Percentiles rank a stretch among this genome's conserved stretches.
phyloP scores from a whole-genome alignment of 805 yeast species.

The Pichia manshurica region DNA sequence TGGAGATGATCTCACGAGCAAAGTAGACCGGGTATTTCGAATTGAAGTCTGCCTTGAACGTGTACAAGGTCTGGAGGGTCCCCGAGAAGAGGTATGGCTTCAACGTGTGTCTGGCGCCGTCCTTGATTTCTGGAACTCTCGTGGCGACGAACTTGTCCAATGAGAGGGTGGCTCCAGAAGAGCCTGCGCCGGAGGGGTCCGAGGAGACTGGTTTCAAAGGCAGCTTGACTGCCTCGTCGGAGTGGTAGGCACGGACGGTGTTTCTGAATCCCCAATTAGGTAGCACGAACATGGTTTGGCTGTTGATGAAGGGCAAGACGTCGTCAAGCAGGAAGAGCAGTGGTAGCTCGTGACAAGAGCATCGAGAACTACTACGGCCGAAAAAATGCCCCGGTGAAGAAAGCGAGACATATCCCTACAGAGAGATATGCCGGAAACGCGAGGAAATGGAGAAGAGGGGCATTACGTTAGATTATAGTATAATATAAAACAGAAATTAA shows the following conservation, averaged over 20 bases:
- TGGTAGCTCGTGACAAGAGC: too few relatives aligned
- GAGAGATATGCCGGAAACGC: too few relatives aligned
- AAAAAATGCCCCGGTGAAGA: too few relatives aligned
- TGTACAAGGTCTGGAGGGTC: slow-evolving; percentile 44
- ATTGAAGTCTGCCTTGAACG: slow-evolving; percentile 40
- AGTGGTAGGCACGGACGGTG: slow-evolving; percentile 24
- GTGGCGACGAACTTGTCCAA: slow-evolving; percentile 32
- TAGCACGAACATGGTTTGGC: slow-evolving; percentile 9
- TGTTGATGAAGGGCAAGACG: neutral
- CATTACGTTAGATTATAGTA: too few relatives aligned
- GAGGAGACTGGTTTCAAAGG: slow-evolving; percentile 16
- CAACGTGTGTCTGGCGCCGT: slow-evolving; percentile 35
- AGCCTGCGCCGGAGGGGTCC: slow-evolving; percentile 9
- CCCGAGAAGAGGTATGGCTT: slow-evolving; percentile 46
- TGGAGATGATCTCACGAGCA: slow-evolving; percentile 40
- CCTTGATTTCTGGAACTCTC: slow-evolving; percentile 36
- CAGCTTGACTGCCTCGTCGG: slow-evolving; percentile 22
- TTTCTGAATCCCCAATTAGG: slow-evolving; percentile 32
- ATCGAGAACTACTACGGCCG: too few relatives aligned
- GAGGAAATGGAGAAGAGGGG: too few relatives aligned
- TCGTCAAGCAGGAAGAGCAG: too few relatives aligned
- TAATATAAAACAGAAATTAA: too few relatives aligned
- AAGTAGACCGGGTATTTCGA: slow-evolving; percentile 38
- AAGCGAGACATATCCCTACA: too few relatives aligned
- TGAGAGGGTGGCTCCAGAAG: slow-evolving; percentile 22